Conservation (phyloP, 768 basidiomycete genomes). For the Calocybe indica region DNA sequence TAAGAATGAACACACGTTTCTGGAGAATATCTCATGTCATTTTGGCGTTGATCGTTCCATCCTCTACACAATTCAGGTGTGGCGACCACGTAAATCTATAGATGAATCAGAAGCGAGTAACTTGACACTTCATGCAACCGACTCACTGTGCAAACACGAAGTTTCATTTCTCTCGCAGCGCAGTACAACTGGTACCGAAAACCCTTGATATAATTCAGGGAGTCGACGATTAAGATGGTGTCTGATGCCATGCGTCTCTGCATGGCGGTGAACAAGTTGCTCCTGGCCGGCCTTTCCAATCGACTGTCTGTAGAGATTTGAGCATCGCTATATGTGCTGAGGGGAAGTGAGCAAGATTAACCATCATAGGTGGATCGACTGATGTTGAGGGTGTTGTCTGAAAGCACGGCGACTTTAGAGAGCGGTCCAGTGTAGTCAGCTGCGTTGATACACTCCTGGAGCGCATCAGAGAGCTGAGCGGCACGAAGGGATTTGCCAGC, state of each 20-base stretch:
- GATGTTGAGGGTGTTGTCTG: constrained; percentile 69
- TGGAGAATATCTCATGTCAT: constrained; percentile 46
- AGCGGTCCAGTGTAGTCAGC: constrained; percentile 48
- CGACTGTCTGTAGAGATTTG: constrained; percentile 48
- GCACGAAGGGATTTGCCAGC: constrained; percentile 83
- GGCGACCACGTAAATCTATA: constrained; percentile 71
- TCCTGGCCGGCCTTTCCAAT: constrained; percentile 86
- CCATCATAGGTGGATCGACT: constrained; percentile 68
- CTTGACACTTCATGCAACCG: not conserved
- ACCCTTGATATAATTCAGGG: constrained; percentile 96
- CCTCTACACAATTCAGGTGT: constrained; percentile 69
- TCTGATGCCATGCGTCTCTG: constrained; percentile 67
- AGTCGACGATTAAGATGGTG: constrained; percentile 84
- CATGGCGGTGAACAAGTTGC: constrained; percentile 74
- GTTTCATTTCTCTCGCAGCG: constrained; percentile 81
- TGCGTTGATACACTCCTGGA: constrained; percentile 47
- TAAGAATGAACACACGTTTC: constrained; percentile 57
- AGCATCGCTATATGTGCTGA: not conserved
- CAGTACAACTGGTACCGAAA: constrained; percentile 99
- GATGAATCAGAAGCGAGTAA: constrained; percentile 7
- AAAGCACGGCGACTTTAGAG: constrained; percentile 45
- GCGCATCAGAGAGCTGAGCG: constrained; percentile 49
- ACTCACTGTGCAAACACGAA: constrained; percentile 83
- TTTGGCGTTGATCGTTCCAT: constrained; percentile 60
- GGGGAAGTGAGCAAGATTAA: constrained; percentile 23